Conservation (phyloP, 2,329 filamentous ascomycete species). For the Aulographum hederae region DNA sequence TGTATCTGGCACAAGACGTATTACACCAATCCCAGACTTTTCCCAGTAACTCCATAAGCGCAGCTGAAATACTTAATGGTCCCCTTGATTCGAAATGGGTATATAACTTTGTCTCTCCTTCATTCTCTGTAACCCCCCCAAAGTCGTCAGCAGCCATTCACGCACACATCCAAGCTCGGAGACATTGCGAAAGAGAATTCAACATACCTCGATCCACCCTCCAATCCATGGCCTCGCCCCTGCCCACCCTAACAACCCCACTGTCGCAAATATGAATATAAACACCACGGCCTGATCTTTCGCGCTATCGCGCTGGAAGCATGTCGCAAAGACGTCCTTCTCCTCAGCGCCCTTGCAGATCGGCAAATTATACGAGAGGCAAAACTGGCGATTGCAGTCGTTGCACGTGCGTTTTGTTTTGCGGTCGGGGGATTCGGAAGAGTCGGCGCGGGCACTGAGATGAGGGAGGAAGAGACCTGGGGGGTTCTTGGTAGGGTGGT, state of each 20-base stretch:
- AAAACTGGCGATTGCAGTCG: constrained; percentile 46
- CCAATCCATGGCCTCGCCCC: constrained; percentile 39
- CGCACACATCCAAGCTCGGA: no score
- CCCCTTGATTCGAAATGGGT: not conserved
- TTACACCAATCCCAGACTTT: no score
- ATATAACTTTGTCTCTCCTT: no score
- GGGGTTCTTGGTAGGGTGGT: constrained; percentile 41
- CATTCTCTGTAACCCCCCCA: no score
- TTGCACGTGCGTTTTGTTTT: constrained; percentile 47
- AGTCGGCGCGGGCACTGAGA: constrained; percentile 41
- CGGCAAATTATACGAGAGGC: constrained; percentile 41
- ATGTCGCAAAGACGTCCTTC: not conserved
- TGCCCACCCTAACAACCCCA: constrained; percentile 41
- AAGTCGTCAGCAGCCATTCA: no score
- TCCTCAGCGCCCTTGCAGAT: constrained; percentile 30
- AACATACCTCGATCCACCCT: constrained; percentile 33
- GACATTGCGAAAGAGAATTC: no score
- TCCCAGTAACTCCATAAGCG: no score
- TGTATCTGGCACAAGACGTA: no score
- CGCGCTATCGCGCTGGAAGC: constrained; percentile 41
- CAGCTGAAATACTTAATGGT: no score
- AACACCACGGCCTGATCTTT: constrained; percentile 50
- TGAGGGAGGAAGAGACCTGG: constrained; percentile 50
- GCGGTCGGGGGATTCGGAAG: constrained; percentile 43
- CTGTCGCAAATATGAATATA: constrained; percentile 46